Evolutionary conservation across 352 stramenopile genomes (phyloP).

Genomic region (Thraustochytrium striatum): DNA sequence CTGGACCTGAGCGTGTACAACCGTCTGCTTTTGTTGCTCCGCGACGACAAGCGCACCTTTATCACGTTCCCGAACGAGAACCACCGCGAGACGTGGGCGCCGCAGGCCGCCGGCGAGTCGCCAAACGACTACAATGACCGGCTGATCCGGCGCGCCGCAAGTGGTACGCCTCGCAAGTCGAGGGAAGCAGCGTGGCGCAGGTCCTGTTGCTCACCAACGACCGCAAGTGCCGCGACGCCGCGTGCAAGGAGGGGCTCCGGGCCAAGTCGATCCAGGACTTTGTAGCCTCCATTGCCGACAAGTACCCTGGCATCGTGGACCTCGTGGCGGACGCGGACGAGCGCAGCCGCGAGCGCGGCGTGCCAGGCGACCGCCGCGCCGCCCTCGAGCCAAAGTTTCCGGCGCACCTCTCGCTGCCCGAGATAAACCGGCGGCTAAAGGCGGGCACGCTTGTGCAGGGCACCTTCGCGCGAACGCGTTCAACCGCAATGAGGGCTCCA

Average conservation of each 20-base stretch:
- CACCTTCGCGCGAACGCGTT: conserved; percentile 77
- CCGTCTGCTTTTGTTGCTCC: conserved; percentile 72
- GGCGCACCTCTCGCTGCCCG: conserved; percentile 47
- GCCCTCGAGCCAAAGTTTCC: background rate
- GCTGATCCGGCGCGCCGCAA: conserved; percentile 69
- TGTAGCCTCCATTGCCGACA: conserved; percentile 22
- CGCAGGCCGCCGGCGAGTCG: conserved; percentile 55
- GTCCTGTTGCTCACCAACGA: conserved; percentile 59
- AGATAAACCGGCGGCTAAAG: conserved; percentile 50
- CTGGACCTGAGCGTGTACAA: conserved; percentile 81
- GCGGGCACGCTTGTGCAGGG: conserved; percentile 71
- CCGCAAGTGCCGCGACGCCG: conserved; percentile 50
- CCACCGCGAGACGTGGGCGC: conserved; percentile 66
- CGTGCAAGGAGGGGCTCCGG: conserved; percentile 45
- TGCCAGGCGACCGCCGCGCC: background rate
- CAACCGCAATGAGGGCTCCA: conserved; percentile 61
- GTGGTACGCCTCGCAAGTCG: conserved; percentile 64
- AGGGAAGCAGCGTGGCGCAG: background rate
- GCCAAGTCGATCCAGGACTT: conserved; percentile 41
- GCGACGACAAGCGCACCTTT: conserved; percentile 66
- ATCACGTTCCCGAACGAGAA: conserved; percentile 89
- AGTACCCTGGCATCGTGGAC: conserved; percentile 39
- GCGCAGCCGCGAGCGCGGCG: background rate
- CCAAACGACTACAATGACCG: conserved; percentile 76
- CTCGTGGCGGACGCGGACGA: conserved; percentile 35